phyloP scores from a whole-genome alignment of 1,284 basidiomycete genomes.

The Puccinia polysora region DNA sequence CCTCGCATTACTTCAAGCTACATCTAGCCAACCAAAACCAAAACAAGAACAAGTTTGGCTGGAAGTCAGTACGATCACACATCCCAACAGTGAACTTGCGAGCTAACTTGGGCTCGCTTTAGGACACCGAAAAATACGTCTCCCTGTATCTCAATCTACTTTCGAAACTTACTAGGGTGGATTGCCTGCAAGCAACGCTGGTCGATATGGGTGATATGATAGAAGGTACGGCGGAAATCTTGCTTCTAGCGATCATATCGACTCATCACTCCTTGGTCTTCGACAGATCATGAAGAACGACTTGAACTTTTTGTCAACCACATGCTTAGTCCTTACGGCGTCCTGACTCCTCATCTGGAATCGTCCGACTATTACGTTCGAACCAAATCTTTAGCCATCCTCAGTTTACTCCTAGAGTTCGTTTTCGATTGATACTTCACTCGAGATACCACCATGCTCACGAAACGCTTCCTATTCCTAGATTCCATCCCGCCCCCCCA shows the following conservation, averaged over 20 bases:
- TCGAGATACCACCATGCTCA: background rate
- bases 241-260: background rate
- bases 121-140: constrained; percentile 71
- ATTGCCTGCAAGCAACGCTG: constrained; percentile 89
- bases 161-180: constrained; percentile 84
- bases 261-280: background rate
- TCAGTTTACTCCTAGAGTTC: constrained; percentile 76
- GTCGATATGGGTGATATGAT: constrained; percentile 88
- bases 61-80: constrained; percentile 16
- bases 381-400: constrained; percentile 78
- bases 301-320: constrained; percentile 55
- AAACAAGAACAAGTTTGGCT: constrained; percentile 30
- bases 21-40: constrained; percentile 55
- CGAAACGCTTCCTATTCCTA: background rate
- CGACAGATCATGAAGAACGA: constrained; percentile 49
- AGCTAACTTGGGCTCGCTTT: background rate
- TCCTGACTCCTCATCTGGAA: constrained; percentile 63
- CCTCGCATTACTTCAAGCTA: constrained; percentile 80
- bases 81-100: background rate
- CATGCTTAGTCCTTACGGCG: constrained; percentile 60
- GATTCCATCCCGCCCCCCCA: constrained; percentile 25
- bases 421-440: background rate
- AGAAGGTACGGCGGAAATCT: constrained; percentile 55
- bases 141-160: constrained; percentile 83
- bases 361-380: constrained; percentile 89